Conservation (phyloP, 192 early-diverging fungal species). For the Mortierella hygrophila region DNA sequence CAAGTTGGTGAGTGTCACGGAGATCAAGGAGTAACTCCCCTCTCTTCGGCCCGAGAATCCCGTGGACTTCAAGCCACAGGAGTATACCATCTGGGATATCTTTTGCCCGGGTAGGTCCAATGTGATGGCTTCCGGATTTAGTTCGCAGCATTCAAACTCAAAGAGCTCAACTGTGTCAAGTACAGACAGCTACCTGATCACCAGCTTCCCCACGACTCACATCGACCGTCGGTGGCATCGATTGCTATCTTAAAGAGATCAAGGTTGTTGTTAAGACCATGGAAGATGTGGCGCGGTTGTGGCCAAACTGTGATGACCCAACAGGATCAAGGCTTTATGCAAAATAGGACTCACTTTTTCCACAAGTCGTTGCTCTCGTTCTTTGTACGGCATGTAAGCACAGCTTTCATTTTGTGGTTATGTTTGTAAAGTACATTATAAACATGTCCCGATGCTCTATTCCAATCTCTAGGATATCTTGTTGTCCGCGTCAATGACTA, state of each 20-base stretch:
- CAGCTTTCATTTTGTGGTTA: no score
- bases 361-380: neutral
- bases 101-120: neutral
- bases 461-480: slow-evolving; percentile 8
- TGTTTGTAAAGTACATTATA: no score
- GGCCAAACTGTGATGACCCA: neutral
- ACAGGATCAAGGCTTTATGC: slow-evolving; percentile 6
- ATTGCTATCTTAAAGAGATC: neutral
- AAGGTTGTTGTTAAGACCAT: neutral
- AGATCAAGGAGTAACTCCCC: neutral
- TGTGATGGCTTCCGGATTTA: neutral
- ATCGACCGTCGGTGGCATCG: neutral
- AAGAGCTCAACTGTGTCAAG: neutral
- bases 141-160: neutral
- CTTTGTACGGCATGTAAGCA: neutral
- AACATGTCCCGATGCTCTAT: no score
- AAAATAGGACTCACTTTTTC: neutral
- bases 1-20: neutral
- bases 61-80: neutral
- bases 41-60: neutral
- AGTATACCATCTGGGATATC: neutral
- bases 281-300: neutral
- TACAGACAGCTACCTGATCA: neutral
- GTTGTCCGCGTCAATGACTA: slow-evolving; percentile 14
- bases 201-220: slow-evolving; percentile 1